Evolutionary conservation across 169 alveolate genomes (phyloP), one percentile per base, ranked within the genome.

Genomic region (Theileria annulata): DNA sequence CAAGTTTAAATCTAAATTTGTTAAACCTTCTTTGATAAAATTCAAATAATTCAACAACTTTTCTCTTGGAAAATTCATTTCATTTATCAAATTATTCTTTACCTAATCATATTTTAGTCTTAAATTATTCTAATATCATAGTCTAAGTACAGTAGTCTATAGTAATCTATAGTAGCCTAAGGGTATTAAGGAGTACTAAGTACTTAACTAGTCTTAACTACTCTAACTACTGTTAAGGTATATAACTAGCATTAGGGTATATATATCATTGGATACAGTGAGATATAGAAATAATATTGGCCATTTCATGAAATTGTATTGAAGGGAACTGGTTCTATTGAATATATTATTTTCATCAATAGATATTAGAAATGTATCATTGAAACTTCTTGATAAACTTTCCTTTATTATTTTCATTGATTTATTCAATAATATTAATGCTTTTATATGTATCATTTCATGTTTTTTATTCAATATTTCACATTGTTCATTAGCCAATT

Each of bases 1-100:
- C 2, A 79, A 28, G n/a, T 48, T 64, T 37, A 79, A 59, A 33
- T 79, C 87, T 2, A 6, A n/a, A 37, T 62, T 62, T 15, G 71
- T n/a, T 47, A 62, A 15, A 23, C 25, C 33, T n/a, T 62, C 42
- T 25, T 62, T 62, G 6, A 62, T 21, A 8, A 47, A 23, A 17
- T 15, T 21, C 31, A 62, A 37, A 30, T n/a, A 62, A 15, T 62
- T 21, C 31, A 62, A 28, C 48, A 62, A 30, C 71, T 37, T 62
- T 27, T 21, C 31, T 19, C 31, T 30, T 47, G 71, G 71, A 15
- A 62, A 62, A 37, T 25, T 62, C 21, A 9, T 15, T 15, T 15
- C 48, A 15, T 15, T 27, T 23, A 62, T 62, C 51, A 27, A 19
- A 1, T 47, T 47, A 2, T 21, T 47, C 31, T 12, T 6, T 5